A percentile compares a stretch with the other conserved stretches of the same genome.
These are phyloP conservation scores for Leccinum longicurvipes DNA, from an alignment of 768 basidiomycete genomes.

Conservation along the genomic window DNA sequence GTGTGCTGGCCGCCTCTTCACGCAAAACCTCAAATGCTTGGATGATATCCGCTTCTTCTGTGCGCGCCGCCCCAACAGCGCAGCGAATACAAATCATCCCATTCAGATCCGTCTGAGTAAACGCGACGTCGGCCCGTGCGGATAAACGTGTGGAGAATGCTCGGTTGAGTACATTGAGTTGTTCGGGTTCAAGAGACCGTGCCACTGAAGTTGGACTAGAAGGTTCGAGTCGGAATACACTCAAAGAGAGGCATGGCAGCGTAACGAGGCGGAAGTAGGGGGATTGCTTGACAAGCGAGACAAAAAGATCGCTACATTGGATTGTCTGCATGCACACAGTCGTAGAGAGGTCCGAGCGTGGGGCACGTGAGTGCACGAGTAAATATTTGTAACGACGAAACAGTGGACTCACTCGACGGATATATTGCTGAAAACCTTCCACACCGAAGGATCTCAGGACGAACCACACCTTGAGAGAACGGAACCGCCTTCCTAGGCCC, in stretches of 20 bases:
- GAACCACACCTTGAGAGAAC: conserved; percentile 91
- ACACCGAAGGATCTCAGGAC: conserved; percentile 81
- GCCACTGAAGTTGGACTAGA: no score
- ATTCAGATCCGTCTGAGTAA: conserved; percentile 79
- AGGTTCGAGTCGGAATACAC: conserved; percentile 69
- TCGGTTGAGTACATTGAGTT: conserved; percentile 66
- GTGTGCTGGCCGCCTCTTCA: conserved; percentile 49
- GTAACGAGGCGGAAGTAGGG: conserved; percentile 62
- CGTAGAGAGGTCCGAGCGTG: neutral
- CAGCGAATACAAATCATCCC: conserved; percentile 73
- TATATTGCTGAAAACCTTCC: conserved; percentile 74
- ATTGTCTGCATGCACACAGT: conserved; percentile 51
- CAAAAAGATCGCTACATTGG: conserved; percentile 57
- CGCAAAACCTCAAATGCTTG: conserved; percentile 56
- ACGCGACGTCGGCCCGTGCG: conserved; percentile 56
- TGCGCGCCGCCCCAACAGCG: conserved; percentile 69
- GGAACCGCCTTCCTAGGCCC: conserved; percentile 81
- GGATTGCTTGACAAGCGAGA: conserved; percentile 48
- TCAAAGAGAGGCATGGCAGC: conserved; percentile 65
- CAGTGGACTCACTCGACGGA: conserved; percentile 38
- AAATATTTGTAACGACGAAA: no score
- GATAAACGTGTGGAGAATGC: conserved; percentile 58
- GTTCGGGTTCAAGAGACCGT: conserved; percentile 27
- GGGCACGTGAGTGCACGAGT: no score
- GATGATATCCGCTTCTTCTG: conserved; percentile 60